Evolutionary conservation across 345 rosid species (phyloP).

Genomic region (Melaleuca quinquenervia): DNA sequence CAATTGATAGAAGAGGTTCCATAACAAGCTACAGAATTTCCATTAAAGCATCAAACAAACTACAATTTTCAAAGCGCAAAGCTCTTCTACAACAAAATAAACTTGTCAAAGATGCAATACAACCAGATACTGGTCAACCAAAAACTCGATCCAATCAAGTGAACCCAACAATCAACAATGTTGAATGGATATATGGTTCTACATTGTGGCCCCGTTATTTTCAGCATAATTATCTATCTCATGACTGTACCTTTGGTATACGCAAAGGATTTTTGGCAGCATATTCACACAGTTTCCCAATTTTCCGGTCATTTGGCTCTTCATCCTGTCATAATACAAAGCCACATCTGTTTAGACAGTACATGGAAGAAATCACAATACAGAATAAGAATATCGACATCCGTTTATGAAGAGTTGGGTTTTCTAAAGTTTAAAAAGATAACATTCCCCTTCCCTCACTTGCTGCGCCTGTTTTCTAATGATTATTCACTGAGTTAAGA

Average conservation of each 20-base stretch:
- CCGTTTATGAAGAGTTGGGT: neutral
- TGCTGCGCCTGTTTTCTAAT: neutral
- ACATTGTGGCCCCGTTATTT: neutral
- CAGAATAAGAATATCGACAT: neutral
- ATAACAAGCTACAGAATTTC: neutral
- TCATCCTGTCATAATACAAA: slow-evolving; percentile 49
- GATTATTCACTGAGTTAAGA: neutral
- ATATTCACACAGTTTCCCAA: slow-evolving; percentile 91
- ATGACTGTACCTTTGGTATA: slow-evolving; percentile 69
- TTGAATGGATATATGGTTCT: neutral
- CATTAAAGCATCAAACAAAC: neutral
- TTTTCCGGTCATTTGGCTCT: slow-evolving; percentile 84
- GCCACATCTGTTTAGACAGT: neutral
- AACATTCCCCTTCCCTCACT: neutral
- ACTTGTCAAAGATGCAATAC: neutral
- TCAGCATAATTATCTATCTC: neutral
- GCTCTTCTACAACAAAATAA: neutral
- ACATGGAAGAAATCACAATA: neutral
- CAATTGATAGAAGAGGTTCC: neutral
- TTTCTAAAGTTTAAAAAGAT: neutral
- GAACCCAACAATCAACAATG: neutral
- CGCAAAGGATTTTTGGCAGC: slow-evolving; percentile 87
- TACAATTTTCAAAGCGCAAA: neutral
- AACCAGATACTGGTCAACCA: neutral
- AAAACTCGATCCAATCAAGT: neutral